Base-by-base conservation (phyloP, 192 early-diverging fungal species). In the Entomortierella beljakovae region DNA sequence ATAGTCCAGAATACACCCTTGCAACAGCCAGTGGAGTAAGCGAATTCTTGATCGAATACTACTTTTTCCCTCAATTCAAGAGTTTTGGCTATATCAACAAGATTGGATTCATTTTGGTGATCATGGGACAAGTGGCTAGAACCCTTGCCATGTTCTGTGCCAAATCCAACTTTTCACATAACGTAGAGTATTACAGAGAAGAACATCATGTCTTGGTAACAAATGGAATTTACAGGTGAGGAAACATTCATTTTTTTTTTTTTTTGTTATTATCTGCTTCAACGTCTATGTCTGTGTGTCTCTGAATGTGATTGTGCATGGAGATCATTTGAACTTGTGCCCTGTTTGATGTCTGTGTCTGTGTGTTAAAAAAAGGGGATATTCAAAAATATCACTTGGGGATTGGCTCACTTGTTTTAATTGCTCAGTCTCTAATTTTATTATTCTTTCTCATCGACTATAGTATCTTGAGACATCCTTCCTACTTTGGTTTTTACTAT, bases 401-500 rank as follows among this genome's bases (percentile, higher is more conserved):
- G n/a, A n/a, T n/a, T n/a, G n/a, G n/a, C n/a, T n/a, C n/a, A n/a
- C n/a, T n/a, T n/a, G n/a, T n/a, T n/a, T n/a, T n/a, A n/a, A n/a
- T n/a, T n/a, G n/a, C n/a, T n/a, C n/a, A n/a, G n/a, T 28, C 64
- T 43, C 32, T 25, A 64, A 16, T 49, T 66, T 52, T 52, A 23
- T 52, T 52, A 23, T 6, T 52, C 25, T 52, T 22, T 8, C 7
- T 50, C 26, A 35, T 28, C 20, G 5, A 38, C 43, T 22, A 20
- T 74, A 92, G 92, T 34, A 54, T 89, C 29, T 89, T 97, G 73
- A 90, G 97, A 25, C 97, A 99, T 70, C 97, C 97, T 15, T 92
- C 95, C 15, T 99, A 99, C 68, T 94, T 96, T 67, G 96, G 93
- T 32, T 99, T 97, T 77, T 98, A 94, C 70, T 92, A 93, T 75